Evolutionary conservation across 2,329 filamentous ascomycete species (phyloP).

Genomic region (Nectriaceae sp.): DNA sequence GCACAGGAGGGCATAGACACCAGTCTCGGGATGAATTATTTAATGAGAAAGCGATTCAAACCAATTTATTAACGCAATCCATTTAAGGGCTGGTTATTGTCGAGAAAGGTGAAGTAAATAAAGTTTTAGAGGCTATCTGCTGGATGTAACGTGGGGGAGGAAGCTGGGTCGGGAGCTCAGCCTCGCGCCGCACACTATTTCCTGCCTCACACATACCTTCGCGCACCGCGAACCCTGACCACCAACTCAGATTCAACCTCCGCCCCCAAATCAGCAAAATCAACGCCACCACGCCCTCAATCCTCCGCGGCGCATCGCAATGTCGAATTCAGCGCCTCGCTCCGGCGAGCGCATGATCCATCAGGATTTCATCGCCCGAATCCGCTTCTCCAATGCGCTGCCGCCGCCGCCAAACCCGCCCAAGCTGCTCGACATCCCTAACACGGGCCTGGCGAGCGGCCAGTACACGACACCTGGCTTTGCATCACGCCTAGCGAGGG

Average conservation of each 20-base stretch:
- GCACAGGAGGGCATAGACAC: constrained; percentile 14
- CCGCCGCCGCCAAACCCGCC: constrained; percentile 92
- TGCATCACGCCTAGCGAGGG: constrained; percentile 82
- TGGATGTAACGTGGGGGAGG: not conserved
- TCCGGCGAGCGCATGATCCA: constrained; percentile 66
- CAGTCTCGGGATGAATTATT: constrained; percentile 24
- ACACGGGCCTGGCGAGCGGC: constrained; percentile 81
- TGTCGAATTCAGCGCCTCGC: constrained; percentile 31
- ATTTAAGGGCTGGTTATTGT: too few species aligned
- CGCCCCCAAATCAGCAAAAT: not conserved
- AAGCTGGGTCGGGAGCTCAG: constrained; percentile 11
- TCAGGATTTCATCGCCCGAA: constrained; percentile 96
- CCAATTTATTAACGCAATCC: not conserved
- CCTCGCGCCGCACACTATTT: constrained; percentile 29
- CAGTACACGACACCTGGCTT: constrained; percentile 92
- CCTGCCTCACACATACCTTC: constrained; percentile 18
- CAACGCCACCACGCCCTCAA: not conserved
- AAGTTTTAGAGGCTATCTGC: not conserved
- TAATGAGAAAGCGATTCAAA: constrained; percentile 21
- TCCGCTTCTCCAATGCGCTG: constrained; percentile 93
- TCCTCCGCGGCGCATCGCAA: constrained; percentile 12
- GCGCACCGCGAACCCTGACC: constrained; percentile 17
- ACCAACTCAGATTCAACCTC: constrained; percentile 11
- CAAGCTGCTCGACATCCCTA: constrained; percentile 95
- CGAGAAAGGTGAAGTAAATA: too few species aligned